Evolutionary conservation across 257 asterid genomes (phyloP), one percentile per base, ranked within the genome.

Genomic region (Jaltomata sinuosa): DNA sequence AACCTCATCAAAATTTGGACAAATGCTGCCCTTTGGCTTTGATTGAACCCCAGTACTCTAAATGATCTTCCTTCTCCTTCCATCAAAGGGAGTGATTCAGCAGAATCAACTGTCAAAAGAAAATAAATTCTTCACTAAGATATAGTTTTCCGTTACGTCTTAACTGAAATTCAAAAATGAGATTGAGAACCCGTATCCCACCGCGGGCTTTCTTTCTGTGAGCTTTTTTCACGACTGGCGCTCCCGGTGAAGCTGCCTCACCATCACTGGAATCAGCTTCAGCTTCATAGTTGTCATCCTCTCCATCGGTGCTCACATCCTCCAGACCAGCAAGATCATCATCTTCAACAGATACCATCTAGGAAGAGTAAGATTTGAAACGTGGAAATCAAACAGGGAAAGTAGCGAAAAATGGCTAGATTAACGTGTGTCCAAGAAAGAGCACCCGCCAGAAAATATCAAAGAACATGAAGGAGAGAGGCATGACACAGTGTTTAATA

Each of bases 261-360:
- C 92, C 93, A 90, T 94, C 99, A 42, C 95, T 90, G 77, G 92
- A 87, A 80, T 96, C 98, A 84, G 95, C 99, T 90, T 96, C 98
- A 85, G 97, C 99, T 88, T 96, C 98, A 88, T 93, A 96, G 87
- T 92, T 96, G 87, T 94, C 99, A 86, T 96, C 98, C 86, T 94
- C 98, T 65, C 93, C 98, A 72, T 95, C 99, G 78, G 98, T 92
- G 88, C 98, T 94, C 86, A 91, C 96, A 88, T 94, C 99, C 89
- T 94, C 98, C 87, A 94, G 86, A 82, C 98, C 98, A 88, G 98
- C 99, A 90, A 94, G 97, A 87, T 93, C 99, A 87, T 94, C 99
- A 52, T 96, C 98, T 89, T 94, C 99, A 69, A 96, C 95, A 76
- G 98, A 91, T 71, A 94, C 95, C 99, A 94, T 96, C 99, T 96